Evolutionary conservation across 768 basidiomycete species (phyloP).

Genomic region (Holtermannia corniformis): DNA sequence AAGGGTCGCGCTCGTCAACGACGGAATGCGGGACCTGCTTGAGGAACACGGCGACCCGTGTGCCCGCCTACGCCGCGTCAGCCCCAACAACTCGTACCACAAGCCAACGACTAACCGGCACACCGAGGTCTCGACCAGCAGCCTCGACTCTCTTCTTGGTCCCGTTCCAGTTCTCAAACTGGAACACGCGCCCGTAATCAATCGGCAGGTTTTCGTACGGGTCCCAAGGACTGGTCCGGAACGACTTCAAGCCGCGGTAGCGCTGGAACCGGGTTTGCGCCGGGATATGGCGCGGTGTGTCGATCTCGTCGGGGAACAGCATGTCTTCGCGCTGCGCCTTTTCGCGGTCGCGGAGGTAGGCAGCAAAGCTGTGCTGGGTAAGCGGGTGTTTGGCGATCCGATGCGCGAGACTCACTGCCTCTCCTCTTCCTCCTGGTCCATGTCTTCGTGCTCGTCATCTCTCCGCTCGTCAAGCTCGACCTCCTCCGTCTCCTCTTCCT

Average conservation of each 20-base stretch:
- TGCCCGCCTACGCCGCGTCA: constrained; percentile 54
- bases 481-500: constrained; percentile 55
- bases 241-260: constrained; percentile 80
- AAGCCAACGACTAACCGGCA: constrained; percentile 52
- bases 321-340: constrained; percentile 60
- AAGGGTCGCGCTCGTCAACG: constrained; percentile 32
- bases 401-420: constrained; percentile 55
- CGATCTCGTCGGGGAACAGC: constrained; percentile 91
- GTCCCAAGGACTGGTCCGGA: constrained; percentile 96
- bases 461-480: constrained; percentile 47
- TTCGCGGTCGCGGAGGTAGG: constrained; percentile 38
- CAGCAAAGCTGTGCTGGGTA: constrained; percentile 49
- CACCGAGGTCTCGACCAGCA: constrained; percentile 46
- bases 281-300: constrained; percentile 76
- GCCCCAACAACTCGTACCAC: not conserved
- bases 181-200: constrained; percentile 91
- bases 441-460: constrained; percentile 50
- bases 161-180: constrained; percentile 87
- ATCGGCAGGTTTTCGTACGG: constrained; percentile 88
- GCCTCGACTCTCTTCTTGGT: constrained; percentile 62
- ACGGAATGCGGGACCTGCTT: constrained; percentile 64
- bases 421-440: constrained; percentile 64
- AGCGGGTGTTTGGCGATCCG: constrained; percentile 16
- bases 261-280: constrained; percentile 79
- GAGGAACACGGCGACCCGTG: constrained; percentile 65